A percentile compares a stretch with the other conserved stretches of the same genome.
Conservation (phyloP, 768 basidiomycete genomes). For the Tylopilus balloui region DNA sequence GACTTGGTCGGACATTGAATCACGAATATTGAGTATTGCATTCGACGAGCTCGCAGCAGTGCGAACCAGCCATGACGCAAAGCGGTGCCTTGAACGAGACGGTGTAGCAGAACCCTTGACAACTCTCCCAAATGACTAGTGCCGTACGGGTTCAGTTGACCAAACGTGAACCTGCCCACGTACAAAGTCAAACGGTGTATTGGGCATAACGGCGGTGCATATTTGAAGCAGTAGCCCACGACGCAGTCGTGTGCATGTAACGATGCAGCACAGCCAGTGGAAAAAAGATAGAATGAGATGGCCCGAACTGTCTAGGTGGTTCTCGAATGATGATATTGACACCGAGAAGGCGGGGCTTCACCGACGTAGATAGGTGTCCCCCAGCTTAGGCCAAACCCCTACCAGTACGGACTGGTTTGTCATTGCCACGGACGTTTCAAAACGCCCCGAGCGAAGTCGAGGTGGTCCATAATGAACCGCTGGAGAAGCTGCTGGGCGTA, state of each 20-base stretch:
- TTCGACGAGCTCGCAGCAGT: not conserved
- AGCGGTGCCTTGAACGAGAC: not conserved
- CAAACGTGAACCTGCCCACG: not conserved
- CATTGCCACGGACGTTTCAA: constrained; percentile 8
- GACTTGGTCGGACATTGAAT: constrained; percentile 5
- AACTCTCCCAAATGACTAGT: not conserved
- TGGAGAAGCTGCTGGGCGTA: constrained; percentile 3
- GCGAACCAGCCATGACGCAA: not conserved
- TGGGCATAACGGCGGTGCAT: not conserved
- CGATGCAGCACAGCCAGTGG: constrained; percentile 2
- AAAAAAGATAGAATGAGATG: constrained; percentile 1
- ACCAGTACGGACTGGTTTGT: constrained; percentile 8
- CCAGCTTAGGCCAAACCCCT: constrained; percentile 2
- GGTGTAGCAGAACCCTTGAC: not conserved
- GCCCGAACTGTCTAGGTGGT: constrained; percentile 3
- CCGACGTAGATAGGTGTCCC: constrained; percentile 2
- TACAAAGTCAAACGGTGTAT: not conserved
- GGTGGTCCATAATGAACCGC: constrained; percentile 3
- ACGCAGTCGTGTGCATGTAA: constrained; percentile 5
- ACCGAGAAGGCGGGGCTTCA: constrained; percentile 2
- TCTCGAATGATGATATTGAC: constrained; percentile 11
- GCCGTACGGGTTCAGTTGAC: not conserved
- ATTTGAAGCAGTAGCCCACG: not conserved
- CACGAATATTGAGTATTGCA: not conserved
- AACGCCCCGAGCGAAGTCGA: constrained; percentile 7